phyloP scores from a whole-genome alignment of 352 stramenopile genomes.

The Phytophthora quininea region DNA sequence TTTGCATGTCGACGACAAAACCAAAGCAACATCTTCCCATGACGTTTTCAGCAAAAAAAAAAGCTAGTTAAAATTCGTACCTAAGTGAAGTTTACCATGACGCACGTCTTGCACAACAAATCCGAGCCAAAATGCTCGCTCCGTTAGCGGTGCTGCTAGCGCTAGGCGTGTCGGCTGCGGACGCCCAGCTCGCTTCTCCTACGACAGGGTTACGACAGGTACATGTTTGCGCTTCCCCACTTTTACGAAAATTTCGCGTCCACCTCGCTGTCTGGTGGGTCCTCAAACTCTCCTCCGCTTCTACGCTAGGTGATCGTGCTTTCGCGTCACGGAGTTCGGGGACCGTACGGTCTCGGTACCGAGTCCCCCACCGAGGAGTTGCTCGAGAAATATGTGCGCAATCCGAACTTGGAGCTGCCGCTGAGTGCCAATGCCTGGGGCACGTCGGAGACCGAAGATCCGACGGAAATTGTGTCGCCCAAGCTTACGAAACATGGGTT shows the following conservation, averaged over 20 bases:
- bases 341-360: conserved; percentile 72
- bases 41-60: too few relatives aligned
- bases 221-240: not conserved
- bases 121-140: not conserved
- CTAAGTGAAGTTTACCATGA: not conserved
- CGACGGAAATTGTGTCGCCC: conserved; percentile 65
- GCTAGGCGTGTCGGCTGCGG: conserved; percentile 3
- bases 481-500: conserved; percentile 83
- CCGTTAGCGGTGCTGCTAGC: conserved; percentile 9
- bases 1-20: too few relatives aligned
- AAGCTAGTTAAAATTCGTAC: not conserved
- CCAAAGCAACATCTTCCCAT: too few relatives aligned
- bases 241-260: not conserved
- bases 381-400: conserved; percentile 66
- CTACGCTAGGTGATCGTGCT: conserved; percentile 61
- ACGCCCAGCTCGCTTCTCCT: conserved; percentile 9
- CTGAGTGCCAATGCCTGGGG: conserved; percentile 64
- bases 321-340: conserved; percentile 73
- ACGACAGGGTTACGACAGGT: conserved; percentile 42
- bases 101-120: not conserved
- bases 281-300: not conserved
- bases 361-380: conserved; percentile 50
- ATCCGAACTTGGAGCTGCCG: conserved; percentile 61
- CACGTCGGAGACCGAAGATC: conserved; percentile 71
- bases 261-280: not conserved